Evolutionary conservation across 78 protist genomes (phyloP).

Genomic region (Chrysochromulina tobinii): DNA sequence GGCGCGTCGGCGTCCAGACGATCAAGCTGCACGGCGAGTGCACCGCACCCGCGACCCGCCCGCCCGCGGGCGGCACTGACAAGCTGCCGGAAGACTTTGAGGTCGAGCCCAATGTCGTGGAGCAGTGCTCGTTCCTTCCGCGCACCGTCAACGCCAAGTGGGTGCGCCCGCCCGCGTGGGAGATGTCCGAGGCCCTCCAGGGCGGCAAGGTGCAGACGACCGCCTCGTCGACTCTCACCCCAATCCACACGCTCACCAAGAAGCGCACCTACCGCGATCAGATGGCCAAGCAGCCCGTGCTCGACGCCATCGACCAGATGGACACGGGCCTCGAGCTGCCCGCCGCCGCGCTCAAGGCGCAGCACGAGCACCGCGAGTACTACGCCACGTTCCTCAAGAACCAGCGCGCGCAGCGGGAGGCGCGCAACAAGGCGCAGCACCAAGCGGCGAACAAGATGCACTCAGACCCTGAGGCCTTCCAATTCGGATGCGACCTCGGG

Average conservation of each 20-base stretch:
- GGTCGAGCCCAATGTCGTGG: background rate
- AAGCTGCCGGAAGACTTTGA: background rate
- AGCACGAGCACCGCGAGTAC: background rate
- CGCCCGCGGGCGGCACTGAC: background rate
- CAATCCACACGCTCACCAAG: background rate
- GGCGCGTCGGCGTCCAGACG: background rate
- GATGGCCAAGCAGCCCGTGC: background rate
- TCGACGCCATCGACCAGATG: background rate
- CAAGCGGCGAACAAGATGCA: background rate
- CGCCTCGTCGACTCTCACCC: no score
- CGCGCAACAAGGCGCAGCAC: background rate
- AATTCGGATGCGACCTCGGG: background rate
- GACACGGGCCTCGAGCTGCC: slow-evolving; percentile 3
- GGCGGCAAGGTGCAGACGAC: background rate
- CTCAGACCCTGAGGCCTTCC: background rate
- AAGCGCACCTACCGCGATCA: background rate
- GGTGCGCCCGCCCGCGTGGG: background rate
- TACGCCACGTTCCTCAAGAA: background rate
- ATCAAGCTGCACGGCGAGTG: background rate
- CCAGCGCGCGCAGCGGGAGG: background rate
- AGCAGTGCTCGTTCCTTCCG: background rate
- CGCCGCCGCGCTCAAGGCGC: background rate
- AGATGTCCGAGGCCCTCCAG: background rate
- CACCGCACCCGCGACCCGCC: background rate
- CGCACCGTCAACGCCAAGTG: no score